Base-by-base conservation (phyloP, 495 filamentous ascomycete species). In the Xylaria intraflava region DNA sequence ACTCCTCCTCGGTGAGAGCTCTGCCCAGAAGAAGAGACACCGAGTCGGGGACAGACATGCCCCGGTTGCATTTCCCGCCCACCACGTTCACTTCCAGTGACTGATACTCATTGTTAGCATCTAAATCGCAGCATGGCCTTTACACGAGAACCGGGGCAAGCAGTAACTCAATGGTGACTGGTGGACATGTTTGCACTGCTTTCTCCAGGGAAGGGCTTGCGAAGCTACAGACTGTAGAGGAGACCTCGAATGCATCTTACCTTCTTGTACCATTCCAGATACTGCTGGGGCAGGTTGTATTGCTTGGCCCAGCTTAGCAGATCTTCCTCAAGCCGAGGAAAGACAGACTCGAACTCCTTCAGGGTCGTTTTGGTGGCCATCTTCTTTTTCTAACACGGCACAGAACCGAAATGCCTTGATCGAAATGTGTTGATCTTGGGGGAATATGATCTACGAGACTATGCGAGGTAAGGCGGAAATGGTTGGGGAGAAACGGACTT, bases 11-110 rank as follows among this genome's bases (percentile, higher is more conserved):
- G 46, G 75, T 80, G 50, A 96, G 81, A 50, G 84, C 76, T 51
- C 83, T 75, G 64, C 81, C 73, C 58, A 90, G 82, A 47, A 98
- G 86, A 60, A 93, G 68, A 57, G 86, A 83, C 49, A 83, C 81
- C 44, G 90, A 92, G 75, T 98, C 93, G 53, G 91, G 87, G 44
- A 96, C 90, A 46, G 93, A 96, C 83, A 98, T 93, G 71, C 94
- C 93, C 59, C 93, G 89, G 76, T 97, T 98, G 77, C 89, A 92
- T 81, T 98, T 98, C 63, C 93, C 93, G 62, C 94, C 94, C 44
- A 91, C 73, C 14, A 87, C 80, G 70, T 98, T 98, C 78, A 83
- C 79, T 58, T 87, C 76, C 57, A 97, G 78, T 44, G 77, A 81
- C 90, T 95, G 66, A 16, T 49, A 43, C 39, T 60, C 39, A 60